These are phyloP conservation scores for Ottelia alismoides DNA, from an alignment of 106 monocot species.

Conservation along the genomic window DNA sequence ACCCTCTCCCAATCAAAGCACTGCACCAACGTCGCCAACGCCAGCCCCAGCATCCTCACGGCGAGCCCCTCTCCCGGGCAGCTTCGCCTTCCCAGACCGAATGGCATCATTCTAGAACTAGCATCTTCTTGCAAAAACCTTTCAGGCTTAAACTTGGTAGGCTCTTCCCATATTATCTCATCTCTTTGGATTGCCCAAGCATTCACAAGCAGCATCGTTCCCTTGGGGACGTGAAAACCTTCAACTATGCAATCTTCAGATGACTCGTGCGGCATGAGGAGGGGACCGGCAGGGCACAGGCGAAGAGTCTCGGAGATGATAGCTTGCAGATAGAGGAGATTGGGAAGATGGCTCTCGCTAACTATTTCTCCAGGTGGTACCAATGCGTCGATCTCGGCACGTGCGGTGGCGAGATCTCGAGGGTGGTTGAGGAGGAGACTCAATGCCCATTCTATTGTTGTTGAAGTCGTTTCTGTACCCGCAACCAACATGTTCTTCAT, in stretches of 20 bases:
- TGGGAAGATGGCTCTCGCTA: too few relatives aligned
- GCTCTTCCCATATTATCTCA: slow-evolving; percentile 14
- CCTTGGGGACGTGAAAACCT: slow-evolving; percentile 11
- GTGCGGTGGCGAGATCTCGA: not conserved
- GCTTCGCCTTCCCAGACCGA: too few relatives aligned
- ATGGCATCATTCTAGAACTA: slow-evolving; percentile 9
- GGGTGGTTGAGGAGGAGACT: slow-evolving; percentile 6
- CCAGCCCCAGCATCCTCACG: slow-evolving; percentile 3
- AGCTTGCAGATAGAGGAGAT: too few relatives aligned
- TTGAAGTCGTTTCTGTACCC: slow-evolving; percentile 13
- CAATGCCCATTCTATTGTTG: slow-evolving; percentile 17
- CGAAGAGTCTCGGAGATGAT: too few relatives aligned
- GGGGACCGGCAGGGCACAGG: slow-evolving; percentile 14
- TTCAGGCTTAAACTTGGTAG: slow-evolving; percentile 16
- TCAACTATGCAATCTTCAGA: slow-evolving; percentile 9
- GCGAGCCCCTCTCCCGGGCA: slow-evolving; percentile 10
- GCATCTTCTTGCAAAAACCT: slow-evolving; percentile 12
- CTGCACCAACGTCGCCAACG: slow-evolving; percentile 15
- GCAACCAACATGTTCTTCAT: slow-evolving; percentile 19
- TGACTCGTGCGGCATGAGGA: not conserved
- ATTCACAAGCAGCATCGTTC: slow-evolving; percentile 7
- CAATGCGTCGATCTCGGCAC: slow-evolving; percentile 8
- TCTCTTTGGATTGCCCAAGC: slow-evolving; percentile 20
- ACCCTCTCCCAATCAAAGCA: slow-evolving; percentile 13
- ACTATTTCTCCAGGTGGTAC: slow-evolving; percentile 7